These are phyloP conservation scores for Eucalyptus tenuipes DNA, from an alignment of 345 rosid genomes.

Conservation along the genomic window DNA sequence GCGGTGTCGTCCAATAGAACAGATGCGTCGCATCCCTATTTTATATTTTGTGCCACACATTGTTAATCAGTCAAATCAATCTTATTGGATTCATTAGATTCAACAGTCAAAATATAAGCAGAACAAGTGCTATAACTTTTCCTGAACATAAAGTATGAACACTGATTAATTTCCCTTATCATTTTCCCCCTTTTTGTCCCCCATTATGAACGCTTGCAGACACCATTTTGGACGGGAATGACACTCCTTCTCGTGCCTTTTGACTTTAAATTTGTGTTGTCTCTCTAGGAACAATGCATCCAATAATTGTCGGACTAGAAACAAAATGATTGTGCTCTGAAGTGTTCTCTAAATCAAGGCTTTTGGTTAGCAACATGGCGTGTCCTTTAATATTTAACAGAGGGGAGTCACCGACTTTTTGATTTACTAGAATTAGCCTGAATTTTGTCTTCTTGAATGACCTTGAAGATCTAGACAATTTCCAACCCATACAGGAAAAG, in stretches of 20 bases:
- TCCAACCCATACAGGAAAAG: background rate
- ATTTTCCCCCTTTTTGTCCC: background rate
- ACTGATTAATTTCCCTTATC: background rate
- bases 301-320: background rate
- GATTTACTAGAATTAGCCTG: background rate
- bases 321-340: background rate
- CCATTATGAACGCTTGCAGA: background rate
- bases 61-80: background rate
- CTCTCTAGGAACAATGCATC: background rate
- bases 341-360: background rate
- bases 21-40: conserved; percentile 23
- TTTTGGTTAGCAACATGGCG: background rate
- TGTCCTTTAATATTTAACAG: background rate
- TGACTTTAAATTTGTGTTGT: background rate
- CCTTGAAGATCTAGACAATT: background rate
- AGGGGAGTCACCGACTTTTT: background rate
- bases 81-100: background rate
- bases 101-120: background rate
- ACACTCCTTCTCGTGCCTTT: background rate
- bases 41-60: too few relatives aligned
- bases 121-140: background rate
- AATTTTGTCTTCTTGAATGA: background rate
- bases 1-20: conserved; percentile 9
- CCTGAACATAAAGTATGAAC: background rate
- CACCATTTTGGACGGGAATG: background rate